Conservation (phyloP, 306 rosid genomes). For the Albizia julibrissin region DNA sequence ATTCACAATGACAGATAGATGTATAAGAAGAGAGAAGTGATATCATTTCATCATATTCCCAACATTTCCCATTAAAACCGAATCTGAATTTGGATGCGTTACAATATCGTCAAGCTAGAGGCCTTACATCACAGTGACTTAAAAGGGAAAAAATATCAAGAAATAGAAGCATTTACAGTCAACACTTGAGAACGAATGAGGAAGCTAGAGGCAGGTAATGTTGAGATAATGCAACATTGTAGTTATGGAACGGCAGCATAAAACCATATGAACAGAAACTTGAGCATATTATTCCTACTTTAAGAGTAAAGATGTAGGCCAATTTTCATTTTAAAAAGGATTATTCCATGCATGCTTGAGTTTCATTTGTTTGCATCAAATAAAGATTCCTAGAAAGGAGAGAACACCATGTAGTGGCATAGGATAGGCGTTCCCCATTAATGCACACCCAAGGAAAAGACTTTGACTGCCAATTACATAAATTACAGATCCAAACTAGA, state of each 20-base stretch:
- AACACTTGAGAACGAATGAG: constrained; percentile 10
- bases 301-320: constrained; percentile 11
- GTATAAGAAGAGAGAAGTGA: constrained; percentile 27
- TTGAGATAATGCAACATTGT: constrained; percentile 19
- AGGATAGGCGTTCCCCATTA: neutral
- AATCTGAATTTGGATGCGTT: constrained; percentile 1
- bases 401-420: neutral
- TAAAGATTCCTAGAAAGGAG: neutral
- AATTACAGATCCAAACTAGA: constrained; percentile 12
- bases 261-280: constrained; percentile 15
- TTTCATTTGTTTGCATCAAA: constrained; percentile 22
- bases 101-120: neutral
- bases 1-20: neutral
- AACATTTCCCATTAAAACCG: constrained; percentile 7
- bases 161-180: neutral
- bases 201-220: neutral
- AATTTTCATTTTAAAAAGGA: constrained; percentile 19
- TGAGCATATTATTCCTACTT: neutral
- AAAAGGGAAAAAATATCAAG: neutral
- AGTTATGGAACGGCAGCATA: constrained; percentile 8
- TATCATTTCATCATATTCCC: constrained; percentile 13
- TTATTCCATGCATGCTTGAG: neutral
- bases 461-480: constrained; percentile 10
- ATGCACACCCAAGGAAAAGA: neutral
- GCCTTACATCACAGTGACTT: neutral